A percentile compares a stretch with the other conserved stretches of the same genome.
Conservation (phyloP, 2,329 filamentous ascomycete genomes). For the Cryphonectria naterciae region DNA sequence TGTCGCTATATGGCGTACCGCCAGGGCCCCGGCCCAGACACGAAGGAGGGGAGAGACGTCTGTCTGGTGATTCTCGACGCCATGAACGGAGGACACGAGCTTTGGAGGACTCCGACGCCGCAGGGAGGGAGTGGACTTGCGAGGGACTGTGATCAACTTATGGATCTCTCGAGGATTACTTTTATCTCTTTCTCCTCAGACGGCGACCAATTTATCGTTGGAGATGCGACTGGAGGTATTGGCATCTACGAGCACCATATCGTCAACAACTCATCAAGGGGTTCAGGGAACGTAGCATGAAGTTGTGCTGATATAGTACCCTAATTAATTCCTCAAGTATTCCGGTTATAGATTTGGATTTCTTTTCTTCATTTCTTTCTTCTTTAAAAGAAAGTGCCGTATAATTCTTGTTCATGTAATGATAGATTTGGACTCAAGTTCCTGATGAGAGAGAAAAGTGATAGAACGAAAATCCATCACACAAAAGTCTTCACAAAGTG, state of each 20-base stretch:
- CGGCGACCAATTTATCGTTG: conserved; percentile 42
- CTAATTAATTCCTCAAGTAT: too few relatives aligned
- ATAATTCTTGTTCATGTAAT: too few relatives aligned
- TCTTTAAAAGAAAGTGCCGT: too few relatives aligned
- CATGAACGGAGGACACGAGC: conserved; percentile 38
- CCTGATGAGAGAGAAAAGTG: too few relatives aligned
- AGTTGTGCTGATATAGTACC: too few relatives aligned
- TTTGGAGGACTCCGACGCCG: conserved; percentile 43
- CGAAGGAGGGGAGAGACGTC: conserved; percentile 12
- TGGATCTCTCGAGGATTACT: conserved; percentile 41
- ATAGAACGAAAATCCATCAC: too few relatives aligned
- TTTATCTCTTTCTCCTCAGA: conserved; percentile 45
- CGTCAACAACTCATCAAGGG: neutral
- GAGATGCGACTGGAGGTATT: conserved; percentile 40
- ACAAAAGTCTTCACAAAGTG: neutral
- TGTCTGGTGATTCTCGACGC: conserved; percentile 43
- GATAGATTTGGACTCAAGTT: too few relatives aligned
- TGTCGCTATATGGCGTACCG: conserved; percentile 47
- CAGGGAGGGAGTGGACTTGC: conserved; percentile 37
- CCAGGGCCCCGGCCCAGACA: conserved; percentile 31
- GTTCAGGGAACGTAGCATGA: too few relatives aligned
- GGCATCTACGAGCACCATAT: conserved; percentile 39
- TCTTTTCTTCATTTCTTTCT: too few relatives aligned
- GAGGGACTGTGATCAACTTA: conserved; percentile 38
- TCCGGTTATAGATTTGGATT: too few relatives aligned